Evolutionary conservation across 352 stramenopile genomes (phyloP), one percentile per base, ranked within the genome.

Genomic region (Aphanomyces cochlioides): DNA sequence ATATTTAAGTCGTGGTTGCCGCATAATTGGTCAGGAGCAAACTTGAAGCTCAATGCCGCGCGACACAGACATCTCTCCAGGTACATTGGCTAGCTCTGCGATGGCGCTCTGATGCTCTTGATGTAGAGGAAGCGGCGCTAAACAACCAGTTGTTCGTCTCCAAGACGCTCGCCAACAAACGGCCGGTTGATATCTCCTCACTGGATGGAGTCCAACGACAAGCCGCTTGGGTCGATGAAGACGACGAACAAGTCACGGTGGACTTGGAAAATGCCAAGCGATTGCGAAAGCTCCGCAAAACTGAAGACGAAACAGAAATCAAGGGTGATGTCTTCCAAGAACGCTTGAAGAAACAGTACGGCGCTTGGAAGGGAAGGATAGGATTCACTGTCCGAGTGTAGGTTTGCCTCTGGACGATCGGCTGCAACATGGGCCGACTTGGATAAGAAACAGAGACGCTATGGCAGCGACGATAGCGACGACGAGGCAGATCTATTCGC

Each of bases 201-300:
- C 34, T 19, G 15, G 39, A 50, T 5, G 10, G 41, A 4, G 56
- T 70, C n/a, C 64, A 70, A 47, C 36, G 67, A 7, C 78, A 87
- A 50, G 76, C 84, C 0, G 90, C 86, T 17, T 97, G 90, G 90
- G 79, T 92, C 50, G 90, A 97, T 75, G 89, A 96, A 7, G 90
- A 96, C 64, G 90, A 97, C 67, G 79, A 78, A 6, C 71, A 83
- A 17, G 76, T 96, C 17, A 67, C 87, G 41, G 82, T 96, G 56
- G 88, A 83, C 66, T 73, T 97, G 7, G 78, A 85, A 43, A 76
- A 88, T 37, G 75, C 90, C 64, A 77, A 74, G 36, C 88, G 86
- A 12, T 75, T 93, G 68, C 86, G 86, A 58, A 96, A 96, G 72
- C 79, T 96, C 39, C 87, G 86, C 74, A 93, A 88, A 72, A 89